Conservation (phyloP, 2,329 filamentous ascomycete species). For the Chrysoporthe puriensis region DNA sequence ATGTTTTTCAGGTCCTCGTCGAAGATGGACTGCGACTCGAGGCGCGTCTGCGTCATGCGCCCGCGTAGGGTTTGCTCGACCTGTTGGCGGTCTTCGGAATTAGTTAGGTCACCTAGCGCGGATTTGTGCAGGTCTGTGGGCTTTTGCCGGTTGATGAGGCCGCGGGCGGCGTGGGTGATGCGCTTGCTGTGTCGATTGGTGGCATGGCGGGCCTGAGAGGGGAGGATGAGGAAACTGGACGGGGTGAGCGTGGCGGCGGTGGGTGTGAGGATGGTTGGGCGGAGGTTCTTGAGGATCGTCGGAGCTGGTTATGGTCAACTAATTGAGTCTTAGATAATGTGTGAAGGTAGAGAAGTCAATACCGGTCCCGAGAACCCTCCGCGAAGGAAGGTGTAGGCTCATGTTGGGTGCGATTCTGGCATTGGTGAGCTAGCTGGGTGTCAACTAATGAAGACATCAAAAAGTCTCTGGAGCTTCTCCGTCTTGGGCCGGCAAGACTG, state of each 20-base stretch:
- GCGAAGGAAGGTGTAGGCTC: slow-evolving; percentile 67
- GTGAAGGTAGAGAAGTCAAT: slow-evolving; percentile 33
- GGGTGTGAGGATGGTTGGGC: slow-evolving; percentile 28
- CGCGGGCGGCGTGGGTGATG: slow-evolving; percentile 28
- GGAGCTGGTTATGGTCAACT: slow-evolving; percentile 24
- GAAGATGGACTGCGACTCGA: slow-evolving; percentile 61
- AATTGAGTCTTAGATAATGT: slow-evolving; percentile 30
- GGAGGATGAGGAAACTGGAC: slow-evolving; percentile 12
- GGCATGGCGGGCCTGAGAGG: slow-evolving; percentile 18
- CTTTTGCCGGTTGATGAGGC: slow-evolving; percentile 39
- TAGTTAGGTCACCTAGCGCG: slow-evolving; percentile 32
- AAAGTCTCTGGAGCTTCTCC: slow-evolving; percentile 9
- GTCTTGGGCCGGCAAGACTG: slow-evolving; percentile 12
- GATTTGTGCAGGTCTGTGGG: slow-evolving; percentile 30
- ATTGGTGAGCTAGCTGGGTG: slow-evolving; percentile 21
- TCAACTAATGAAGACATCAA: slow-evolving; percentile 9
- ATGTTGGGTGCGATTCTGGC: slow-evolving; percentile 48
- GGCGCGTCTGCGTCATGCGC: slow-evolving; percentile 48
- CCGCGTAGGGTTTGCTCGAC: slow-evolving; percentile 48
- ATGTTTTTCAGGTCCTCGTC: slow-evolving; percentile 56
- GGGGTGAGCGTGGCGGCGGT: slow-evolving; percentile 11
- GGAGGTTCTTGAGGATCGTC: slow-evolving; percentile 28
- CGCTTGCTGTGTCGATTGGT: slow-evolving; percentile 33
- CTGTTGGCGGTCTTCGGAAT: slow-evolving; percentile 41
- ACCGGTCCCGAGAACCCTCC: slow-evolving; percentile 66